Evolutionary conservation across 176 grass and related monocot species (phyloP), one percentile per base, ranked within the genome.

Genomic region (Musa schizocarpa): DNA sequence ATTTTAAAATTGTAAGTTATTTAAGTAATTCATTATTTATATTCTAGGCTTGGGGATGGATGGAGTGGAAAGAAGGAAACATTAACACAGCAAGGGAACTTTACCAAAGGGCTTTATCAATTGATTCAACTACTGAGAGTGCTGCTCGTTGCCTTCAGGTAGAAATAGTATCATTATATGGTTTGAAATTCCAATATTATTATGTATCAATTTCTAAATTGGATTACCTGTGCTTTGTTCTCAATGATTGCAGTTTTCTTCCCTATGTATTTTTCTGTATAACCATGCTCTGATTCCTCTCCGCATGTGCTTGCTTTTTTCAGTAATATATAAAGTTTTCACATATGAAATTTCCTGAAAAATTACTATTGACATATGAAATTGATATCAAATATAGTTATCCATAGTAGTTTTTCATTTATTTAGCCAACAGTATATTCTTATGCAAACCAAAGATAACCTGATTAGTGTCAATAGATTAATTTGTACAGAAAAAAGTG

Each of bases 1-100:
- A 5, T 43, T 5, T 43, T 43, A 43, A 43, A 43, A 6, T 43
- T 43, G 34, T 43, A 43, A 43, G 34, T 43, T 43, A 27, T 19
- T 61, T 8, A 61, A 14, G 21, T 82, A 43, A 65, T 23, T 13
- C 9, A 29, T 66, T 12, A 50, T 59, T 79, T 26, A 49, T 65
- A 24, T 70, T 92, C 19, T 79, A 98, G 94, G 88, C 94, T 74
- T 98, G 94, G 94, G 94, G 94, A 5, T 98, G 94, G 94, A 93
- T 98, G 94, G 94, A 98, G 69, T 98, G 94, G 94, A 98, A 93
- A 85, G 94, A 93, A 86, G 84, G 90, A 86, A 98, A 98, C 61
- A 82, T 81, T 7, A 87, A 79, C 83, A 88, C 83, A 73, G 94
- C 94, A 82, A 88, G 86, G 77, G 83, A 92, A 73, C 80, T 98